phyloP scores from a whole-genome alignment of 805 yeast species.

The Kuraishia hungarica region DNA sequence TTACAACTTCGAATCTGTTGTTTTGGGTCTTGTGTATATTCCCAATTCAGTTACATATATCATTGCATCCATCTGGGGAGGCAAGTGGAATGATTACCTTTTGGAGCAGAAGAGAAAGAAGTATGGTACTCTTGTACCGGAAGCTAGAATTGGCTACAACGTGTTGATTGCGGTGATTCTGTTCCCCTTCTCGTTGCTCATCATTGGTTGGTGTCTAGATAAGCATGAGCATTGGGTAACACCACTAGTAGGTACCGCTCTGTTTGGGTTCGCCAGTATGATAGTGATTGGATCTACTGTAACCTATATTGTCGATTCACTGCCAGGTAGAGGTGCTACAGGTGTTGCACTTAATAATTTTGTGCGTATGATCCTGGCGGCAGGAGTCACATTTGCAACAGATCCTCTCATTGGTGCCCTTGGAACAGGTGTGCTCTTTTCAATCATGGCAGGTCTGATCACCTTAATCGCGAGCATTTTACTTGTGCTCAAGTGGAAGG shows the following conservation, averaged over 20 bases:
- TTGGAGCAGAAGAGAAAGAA: constrained; percentile 40
- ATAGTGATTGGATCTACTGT: constrained; percentile 73
- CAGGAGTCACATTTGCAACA: constrained; percentile 65
- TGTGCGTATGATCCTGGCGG: constrained; percentile 65
- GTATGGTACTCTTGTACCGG: constrained; percentile 65
- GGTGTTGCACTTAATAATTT: constrained; percentile 81
- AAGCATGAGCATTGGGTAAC: constrained; percentile 63
- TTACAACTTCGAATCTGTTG: constrained; percentile 56
- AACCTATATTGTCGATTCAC: constrained; percentile 73
- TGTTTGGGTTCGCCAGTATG: constrained; percentile 81
- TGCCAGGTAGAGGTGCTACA: constrained; percentile 85
- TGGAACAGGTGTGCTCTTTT: constrained; percentile 62
- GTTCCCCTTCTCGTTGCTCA: constrained; percentile 56
- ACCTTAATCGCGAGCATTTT: constrained; percentile 32
- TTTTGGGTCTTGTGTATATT: constrained; percentile 68
- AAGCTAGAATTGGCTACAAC: constrained; percentile 71
- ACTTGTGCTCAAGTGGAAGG: constrained; percentile 40
- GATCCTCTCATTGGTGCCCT: constrained; percentile 63
- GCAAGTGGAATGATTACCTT: constrained; percentile 66
- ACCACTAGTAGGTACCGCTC: constrained; percentile 74
- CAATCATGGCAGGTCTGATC: constrained; percentile 56
- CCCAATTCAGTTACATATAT: constrained; percentile 79
- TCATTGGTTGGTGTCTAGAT: constrained; percentile 79
- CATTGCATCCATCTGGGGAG: constrained; percentile 72
- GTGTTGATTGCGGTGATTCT: constrained; percentile 54